Base-by-base conservation (phyloP, 176 grass and related monocot species). In the Triticum urartu region DNA sequence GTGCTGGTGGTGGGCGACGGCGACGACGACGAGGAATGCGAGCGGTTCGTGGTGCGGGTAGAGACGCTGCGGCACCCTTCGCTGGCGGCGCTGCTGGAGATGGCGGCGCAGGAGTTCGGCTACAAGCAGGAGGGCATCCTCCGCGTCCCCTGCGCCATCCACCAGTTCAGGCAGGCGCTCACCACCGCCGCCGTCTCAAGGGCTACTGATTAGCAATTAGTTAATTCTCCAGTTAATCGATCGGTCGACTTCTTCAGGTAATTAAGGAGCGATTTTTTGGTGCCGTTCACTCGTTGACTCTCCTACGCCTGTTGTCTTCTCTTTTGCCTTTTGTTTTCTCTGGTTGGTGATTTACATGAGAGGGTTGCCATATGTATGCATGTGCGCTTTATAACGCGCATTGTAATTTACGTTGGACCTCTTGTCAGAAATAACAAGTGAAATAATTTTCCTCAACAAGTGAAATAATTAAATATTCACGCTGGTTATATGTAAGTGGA, bases 101-200 rank as follows among this genome's bases (percentile, higher is more conserved):
- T 78, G 76, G 91, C 93, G 36, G 95, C 64, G 22, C 68, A 90
- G 64, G 89, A 98, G 84, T 93, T 98, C 59, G 93, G 93, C 3
- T 95, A 98, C 82, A 72, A 42, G 38, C 91, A 98, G 77, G 84
- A 88, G 11, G 95, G 95, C 62, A 72, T 92, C 33, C 89, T 98
- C 82, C 86, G 85, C 18, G 85, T 98, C n/a, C 93, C 95, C 47
- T 98, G 93, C 78, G 75, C 78, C 71, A 68, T 75, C 56, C 65
- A 56, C 6, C 91, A 83, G 36, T 98, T 98, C 86, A 75, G 34
- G 66, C 47, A 84, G 20, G 81, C 91, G n/a, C 81, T 93, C 79
- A 4, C 72, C 71, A 74, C 40, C n/a, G 71, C 71, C 74, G 88
- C 82, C 68, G 73, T 9, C 71, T 62, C 39, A 79, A 64, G 47